A percentile compares a stretch with the other conserved stretches of the same genome.
These are phyloP conservation scores for Liquidambar formosana DNA, from an alignment of 164 flowering plant genomes.

Conservation along the genomic window DNA sequence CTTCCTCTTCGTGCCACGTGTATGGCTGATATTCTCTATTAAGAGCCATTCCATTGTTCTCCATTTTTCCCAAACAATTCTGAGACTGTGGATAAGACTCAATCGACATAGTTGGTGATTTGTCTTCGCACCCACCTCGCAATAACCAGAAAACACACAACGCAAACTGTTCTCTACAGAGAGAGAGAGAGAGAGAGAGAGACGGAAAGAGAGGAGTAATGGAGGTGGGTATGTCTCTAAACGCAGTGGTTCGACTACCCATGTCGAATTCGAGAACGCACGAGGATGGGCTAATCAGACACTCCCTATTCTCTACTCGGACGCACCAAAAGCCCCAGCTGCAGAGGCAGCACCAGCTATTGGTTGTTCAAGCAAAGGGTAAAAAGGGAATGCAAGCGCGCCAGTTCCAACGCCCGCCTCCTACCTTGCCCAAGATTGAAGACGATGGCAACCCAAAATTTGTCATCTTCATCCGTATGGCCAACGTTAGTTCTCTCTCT, in stretches of 20 bases:
- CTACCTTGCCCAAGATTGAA: constrained; percentile 80
- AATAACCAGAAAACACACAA: background rate
- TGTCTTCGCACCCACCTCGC: constrained; percentile 6
- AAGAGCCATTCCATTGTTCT: background rate
- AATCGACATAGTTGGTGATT: background rate
- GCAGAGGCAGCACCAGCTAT: constrained; percentile 10
- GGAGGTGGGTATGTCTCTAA: constrained; percentile 78
- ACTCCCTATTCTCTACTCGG: constrained; percentile 44
- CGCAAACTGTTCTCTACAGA: background rate
- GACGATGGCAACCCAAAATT: constrained; percentile 92
- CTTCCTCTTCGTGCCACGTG: background rate
- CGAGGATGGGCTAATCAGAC: constrained; percentile 39
- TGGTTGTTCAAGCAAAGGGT: constrained; percentile 82
- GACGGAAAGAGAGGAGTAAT: constrained; percentile 20
- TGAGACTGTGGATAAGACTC: constrained; percentile 13
- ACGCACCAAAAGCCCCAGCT: constrained; percentile 11
- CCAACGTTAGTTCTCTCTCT: constrained; percentile 50
- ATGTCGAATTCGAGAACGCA: constrained; percentile 35
- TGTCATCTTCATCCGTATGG: constrained; percentile 87
- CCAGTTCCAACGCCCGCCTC: constrained; percentile 56
- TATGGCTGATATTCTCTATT: background rate
- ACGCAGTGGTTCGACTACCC: constrained; percentile 63
- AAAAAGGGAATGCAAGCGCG: constrained; percentile 70
- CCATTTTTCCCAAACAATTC: too few relatives aligned
- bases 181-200: background rate